A percentile compares a stretch with the other conserved stretches of the same genome.
phyloP scores from a whole-genome alignment of 2,329 filamentous ascomycete genomes.

The Cladobotryum protrusum region DNA sequence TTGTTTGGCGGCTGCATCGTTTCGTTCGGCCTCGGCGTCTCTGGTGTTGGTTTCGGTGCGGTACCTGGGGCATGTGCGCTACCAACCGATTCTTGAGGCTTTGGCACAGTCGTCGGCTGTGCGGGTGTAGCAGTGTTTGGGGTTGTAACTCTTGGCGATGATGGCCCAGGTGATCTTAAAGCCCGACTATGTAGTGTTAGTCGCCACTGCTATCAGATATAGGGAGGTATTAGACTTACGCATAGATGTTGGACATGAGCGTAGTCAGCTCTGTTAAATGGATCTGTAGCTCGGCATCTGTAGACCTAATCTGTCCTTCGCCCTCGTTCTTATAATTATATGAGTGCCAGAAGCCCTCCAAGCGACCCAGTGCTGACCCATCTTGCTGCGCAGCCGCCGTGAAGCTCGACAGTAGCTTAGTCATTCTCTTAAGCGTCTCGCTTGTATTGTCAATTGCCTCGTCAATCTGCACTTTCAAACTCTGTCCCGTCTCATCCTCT shows the following conservation, averaged over 20 bases:
- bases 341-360: constrained; percentile 28
- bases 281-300: constrained; percentile 24
- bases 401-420: constrained; percentile 23
- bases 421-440: constrained; percentile 23
- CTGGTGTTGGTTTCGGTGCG: neutral
- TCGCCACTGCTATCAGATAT: neutral
- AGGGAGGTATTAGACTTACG: constrained; percentile 17
- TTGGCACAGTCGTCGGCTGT: neutral
- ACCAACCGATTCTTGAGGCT: neutral
- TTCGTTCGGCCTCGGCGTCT: neutral
- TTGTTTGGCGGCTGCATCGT: neutral
- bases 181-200: constrained; percentile 17
- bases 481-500: constrained; percentile 23
- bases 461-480: constrained; percentile 25
- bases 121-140: constrained; percentile 2
- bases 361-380: constrained; percentile 15
- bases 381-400: constrained; percentile 16
- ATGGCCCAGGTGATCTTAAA: constrained; percentile 23
- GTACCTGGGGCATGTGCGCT: neutral
- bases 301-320: constrained; percentile 25
- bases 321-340: constrained; percentile 28
- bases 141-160: constrained; percentile 2
- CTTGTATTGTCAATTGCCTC: constrained; percentile 21
- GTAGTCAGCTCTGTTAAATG: constrained; percentile 22
- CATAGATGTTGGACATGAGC: constrained; percentile 29